These are phyloP conservation scores for Stephania cephalantha DNA, from an alignment of 164 flowering plant genomes.

Conservation along the genomic window DNA sequence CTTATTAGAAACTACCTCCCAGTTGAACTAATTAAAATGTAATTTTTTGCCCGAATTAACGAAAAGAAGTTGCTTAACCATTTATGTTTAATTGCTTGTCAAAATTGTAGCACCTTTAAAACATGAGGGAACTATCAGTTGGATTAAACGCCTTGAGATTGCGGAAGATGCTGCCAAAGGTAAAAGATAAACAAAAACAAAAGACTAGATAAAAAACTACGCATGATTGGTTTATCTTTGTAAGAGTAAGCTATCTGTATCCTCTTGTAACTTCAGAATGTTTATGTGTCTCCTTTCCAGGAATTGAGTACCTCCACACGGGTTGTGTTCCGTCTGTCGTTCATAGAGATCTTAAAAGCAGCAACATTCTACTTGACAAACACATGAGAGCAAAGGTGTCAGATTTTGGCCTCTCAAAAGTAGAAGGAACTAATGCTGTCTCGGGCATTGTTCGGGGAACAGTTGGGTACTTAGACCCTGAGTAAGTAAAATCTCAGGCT, in stretches of 20 bases:
- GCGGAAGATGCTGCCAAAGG: constrained; percentile 99
- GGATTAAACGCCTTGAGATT: constrained; percentile 96
- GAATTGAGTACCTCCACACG: constrained; percentile 95
- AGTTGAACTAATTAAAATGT: too few species aligned
- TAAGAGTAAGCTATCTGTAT: not conserved
- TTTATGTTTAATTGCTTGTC: constrained; percentile 6
- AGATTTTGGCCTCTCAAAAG: constrained; percentile 98
- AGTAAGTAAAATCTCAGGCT: constrained; percentile 48
- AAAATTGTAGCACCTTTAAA: constrained; percentile 47
- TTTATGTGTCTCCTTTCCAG: constrained; percentile 32
- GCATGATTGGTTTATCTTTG: not conserved
- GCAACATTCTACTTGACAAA: constrained; percentile 94
- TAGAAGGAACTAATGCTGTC: constrained; percentile 87
- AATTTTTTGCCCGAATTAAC: too few species aligned
- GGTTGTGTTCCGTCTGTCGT: constrained; percentile 92
- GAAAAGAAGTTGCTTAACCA: constrained; percentile 3
- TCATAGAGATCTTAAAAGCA: constrained; percentile 91
- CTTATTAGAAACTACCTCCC: too few species aligned
- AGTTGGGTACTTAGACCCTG: constrained; percentile 98
- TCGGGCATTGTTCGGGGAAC: constrained; percentile 98
- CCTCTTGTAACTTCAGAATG: not conserved
- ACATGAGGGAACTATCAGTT: constrained; percentile 48
- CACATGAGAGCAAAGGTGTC: constrained; percentile 97
- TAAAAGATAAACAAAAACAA: constrained; percentile 10
- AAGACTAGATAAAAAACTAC: not conserved